Evolutionary conservation across 1,284 basidiomycete genomes (phyloP).

Genomic region (Golubevia sp.): DNA sequence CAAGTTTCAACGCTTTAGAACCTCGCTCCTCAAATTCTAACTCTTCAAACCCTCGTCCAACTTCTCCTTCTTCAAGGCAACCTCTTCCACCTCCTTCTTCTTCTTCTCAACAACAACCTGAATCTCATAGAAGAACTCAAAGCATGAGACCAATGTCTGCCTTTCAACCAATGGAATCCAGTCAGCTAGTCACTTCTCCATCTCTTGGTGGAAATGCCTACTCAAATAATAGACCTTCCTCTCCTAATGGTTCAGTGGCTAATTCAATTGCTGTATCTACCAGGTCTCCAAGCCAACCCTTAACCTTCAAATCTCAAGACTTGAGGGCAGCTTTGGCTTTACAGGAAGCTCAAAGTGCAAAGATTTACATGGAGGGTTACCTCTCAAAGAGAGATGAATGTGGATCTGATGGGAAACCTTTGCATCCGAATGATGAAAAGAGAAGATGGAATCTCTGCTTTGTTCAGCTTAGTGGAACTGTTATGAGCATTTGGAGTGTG

Average conservation of each 20-base stretch:
- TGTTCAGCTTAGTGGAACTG: slow-evolving; percentile 87
- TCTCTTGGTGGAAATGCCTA: slow-evolving; percentile 11
- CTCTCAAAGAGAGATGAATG: slow-evolving; percentile 51
- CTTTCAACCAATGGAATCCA: slow-evolving; percentile 47
- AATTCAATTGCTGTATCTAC: slow-evolving; percentile 26
- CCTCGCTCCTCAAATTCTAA: too few relatives aligned
- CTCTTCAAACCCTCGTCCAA: too few relatives aligned
- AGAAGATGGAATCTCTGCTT: slow-evolving; percentile 63
- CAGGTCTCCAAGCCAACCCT: slow-evolving; percentile 29
- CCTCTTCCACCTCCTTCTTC: too few relatives aligned
- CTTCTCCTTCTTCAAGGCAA: too few relatives aligned
- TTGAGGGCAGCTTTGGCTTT: slow-evolving; percentile 49
- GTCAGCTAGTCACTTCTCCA: slow-evolving; percentile 12
- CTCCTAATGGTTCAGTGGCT: slow-evolving; percentile 33
- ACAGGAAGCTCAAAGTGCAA: slow-evolving; percentile 50
- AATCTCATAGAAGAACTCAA: slow-evolving; percentile 9
- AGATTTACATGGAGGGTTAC: slow-evolving; percentile 61
- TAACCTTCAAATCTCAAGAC: slow-evolving; percentile 56
- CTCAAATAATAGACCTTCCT: slow-evolving; percentile 17
- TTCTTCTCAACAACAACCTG: neutral
- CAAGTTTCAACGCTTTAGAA: too few relatives aligned
- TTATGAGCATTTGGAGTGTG: slow-evolving; percentile 89
- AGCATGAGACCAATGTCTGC: slow-evolving; percentile 46
- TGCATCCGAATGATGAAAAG: slow-evolving; percentile 39
- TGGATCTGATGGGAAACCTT: slow-evolving; percentile 46